Conservation (phyloP, 169 alveolate species). For the Cyclospora cayetanensis region DNA sequence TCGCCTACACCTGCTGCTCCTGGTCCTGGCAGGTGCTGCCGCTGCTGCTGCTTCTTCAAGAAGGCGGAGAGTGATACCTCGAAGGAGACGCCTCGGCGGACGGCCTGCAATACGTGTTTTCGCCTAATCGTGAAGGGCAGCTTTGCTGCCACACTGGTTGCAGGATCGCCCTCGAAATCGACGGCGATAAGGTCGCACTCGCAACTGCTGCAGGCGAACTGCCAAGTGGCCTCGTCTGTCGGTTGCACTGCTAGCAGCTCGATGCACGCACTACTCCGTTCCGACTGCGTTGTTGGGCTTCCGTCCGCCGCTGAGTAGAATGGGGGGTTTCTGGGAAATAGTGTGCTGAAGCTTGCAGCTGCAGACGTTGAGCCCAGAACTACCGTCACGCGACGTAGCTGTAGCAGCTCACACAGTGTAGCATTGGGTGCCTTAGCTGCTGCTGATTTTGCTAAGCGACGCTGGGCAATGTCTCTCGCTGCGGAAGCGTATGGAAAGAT, state of each 20-base stretch:
- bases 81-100: conserved; percentile 48
- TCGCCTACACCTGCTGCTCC: neutral
- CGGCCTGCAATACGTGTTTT: conserved; percentile 47
- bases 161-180: conserved; percentile 10
- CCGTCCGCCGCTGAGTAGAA: conserved; percentile 7
- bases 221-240: conserved; percentile 39
- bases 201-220: conserved; percentile 46
- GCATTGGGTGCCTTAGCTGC: neutral
- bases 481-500: conserved; percentile 1
- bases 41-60: neutral
- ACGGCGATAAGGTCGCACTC: conserved; percentile 20
- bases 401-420: conserved; percentile 37
- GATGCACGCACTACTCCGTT: neutral
- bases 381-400: conserved; percentile 59
- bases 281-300: neutral
- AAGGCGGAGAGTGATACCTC: conserved; percentile 9
- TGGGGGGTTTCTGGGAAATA: conserved; percentile 44
- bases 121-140: conserved; percentile 53
- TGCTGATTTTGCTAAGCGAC: neutral
- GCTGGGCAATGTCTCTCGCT: neutral
- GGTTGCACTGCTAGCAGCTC: conserved; percentile 40
- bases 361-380: conserved; percentile 20
- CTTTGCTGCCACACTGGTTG: neutral
- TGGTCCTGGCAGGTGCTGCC: neutral
- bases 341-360: conserved; percentile 44